Base-by-base conservation (phyloP, 2,329 filamentous ascomycete genomes). In the Pleoardoris graminearum region DNA sequence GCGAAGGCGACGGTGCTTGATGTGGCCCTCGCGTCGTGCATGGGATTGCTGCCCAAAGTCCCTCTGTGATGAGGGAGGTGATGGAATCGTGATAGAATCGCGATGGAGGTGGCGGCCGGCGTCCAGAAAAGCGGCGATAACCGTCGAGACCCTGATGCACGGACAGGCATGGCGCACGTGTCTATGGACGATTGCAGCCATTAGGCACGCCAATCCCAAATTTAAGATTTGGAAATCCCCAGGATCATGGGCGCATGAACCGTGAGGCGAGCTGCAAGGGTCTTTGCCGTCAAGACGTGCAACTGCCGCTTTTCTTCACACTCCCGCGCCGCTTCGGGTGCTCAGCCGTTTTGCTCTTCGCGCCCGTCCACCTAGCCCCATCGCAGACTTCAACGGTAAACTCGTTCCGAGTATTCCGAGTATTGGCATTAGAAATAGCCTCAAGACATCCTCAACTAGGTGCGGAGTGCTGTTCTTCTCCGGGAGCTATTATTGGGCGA, bases 271-370 rank as follows among this genome's bases (percentile, higher is more conserved):
- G 42, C 14, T 47, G 44, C 44, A 47, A 47, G 44, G 44, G 44
- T 47, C 19, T 8, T 29, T 16, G 25, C 30, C 14, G 29, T 37
- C 44, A 29, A 37, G 44, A 46, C 30, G 43, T 41, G 46, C 36
- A 49, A 41, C 46, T 36, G 46, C 46, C 46, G 36, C 37, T 49
- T 37, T 38, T n/a, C 44, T 30, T 37, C 44, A 47, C 44, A 33
- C 22, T 29, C 25, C 39, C 19, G 8, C 12, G 21, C 33, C 33
- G 22, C 23, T 19, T 45, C 29, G 23, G 7, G 11, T 32, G 16
- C 17, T 16, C 27, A 32, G 27, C 46, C 36, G 36, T 36, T 27
- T 25, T 32, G 46, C 27, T 35, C 22, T 36, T 36, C 35, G 14
- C 19, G 35, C 23, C 3, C 35, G 11, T 17, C 25, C 7, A 23